Evolutionary conservation across 345 rosid species (phyloP).

Genomic region (Angophora floribunda): DNA sequence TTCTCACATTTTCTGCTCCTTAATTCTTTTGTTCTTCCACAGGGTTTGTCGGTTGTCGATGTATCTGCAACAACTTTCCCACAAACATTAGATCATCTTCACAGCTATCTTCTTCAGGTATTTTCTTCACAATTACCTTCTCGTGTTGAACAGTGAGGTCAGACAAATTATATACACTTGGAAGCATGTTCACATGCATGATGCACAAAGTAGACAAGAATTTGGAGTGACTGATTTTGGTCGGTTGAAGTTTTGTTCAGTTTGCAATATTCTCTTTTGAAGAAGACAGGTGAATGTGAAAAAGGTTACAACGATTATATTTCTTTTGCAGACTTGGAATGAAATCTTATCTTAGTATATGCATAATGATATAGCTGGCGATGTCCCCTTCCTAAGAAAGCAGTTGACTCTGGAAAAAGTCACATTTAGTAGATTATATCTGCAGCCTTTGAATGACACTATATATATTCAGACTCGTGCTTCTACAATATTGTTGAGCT

Average conservation of each 20-base stretch:
- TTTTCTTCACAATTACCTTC: background rate
- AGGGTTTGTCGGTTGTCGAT: slow-evolving; percentile 71
- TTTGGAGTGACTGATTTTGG: background rate
- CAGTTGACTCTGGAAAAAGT: background rate
- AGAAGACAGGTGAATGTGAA: background rate
- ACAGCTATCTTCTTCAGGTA: slow-evolving; percentile 90
- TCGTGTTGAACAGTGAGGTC: background rate
- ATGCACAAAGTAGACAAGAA: background rate
- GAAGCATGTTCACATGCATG: background rate
- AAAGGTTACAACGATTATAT: background rate
- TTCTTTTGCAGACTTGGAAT: background rate
- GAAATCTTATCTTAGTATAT: background rate
- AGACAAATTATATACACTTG: background rate
- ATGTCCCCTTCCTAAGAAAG: background rate
- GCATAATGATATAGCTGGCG: background rate
- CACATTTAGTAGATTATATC: background rate
- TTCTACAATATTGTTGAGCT: background rate
- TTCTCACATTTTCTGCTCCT: background rate
- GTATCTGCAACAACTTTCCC: slow-evolving; percentile 90
- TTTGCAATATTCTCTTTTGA: background rate
- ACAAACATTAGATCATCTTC: slow-evolving; percentile 78
- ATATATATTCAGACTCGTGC: background rate
- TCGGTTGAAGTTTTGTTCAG: background rate
- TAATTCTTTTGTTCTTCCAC: slow-evolving; percentile 1
- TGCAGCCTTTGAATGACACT: background rate